Conservation (phyloP, 1,284 basidiomycete species). For the Ustilago trichophora region DNA sequence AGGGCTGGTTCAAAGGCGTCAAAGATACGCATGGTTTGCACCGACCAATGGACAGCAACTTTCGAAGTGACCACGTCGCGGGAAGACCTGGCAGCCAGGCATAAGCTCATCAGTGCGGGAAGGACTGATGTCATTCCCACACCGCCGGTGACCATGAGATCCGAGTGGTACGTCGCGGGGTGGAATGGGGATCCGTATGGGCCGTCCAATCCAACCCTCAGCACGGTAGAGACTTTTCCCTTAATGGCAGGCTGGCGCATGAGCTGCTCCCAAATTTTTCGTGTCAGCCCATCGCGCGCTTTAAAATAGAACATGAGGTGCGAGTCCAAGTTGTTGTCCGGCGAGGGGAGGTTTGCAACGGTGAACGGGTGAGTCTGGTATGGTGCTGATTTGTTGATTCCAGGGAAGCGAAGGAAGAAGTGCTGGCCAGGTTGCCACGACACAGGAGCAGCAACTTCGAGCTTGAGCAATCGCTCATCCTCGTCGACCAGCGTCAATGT, state of each 20-base stretch:
- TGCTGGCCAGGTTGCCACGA: conserved; percentile 59
- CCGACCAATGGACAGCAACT: conserved; percentile 25
- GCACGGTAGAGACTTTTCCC: conserved; percentile 7
- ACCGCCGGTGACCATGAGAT: conserved; percentile 47
- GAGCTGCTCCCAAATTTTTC: conserved; percentile 19
- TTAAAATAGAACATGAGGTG: conserved; percentile 46
- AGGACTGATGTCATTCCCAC: conserved; percentile 48
- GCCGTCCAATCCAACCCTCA: conserved; percentile 44
- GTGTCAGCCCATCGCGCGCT: conserved; percentile 41
- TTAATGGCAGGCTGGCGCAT: conserved; percentile 9
- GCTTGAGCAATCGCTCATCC: conserved; percentile 30
- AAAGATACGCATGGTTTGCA: conserved; percentile 9
- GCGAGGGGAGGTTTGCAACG: conserved; percentile 50
- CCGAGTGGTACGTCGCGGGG: conserved; percentile 27
- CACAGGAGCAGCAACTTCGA: conserved; percentile 42
- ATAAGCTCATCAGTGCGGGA: conserved; percentile 36
- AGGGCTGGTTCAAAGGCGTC: conserved; percentile 23
- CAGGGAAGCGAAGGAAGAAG: conserved; percentile 59
- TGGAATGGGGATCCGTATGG: conserved; percentile 50
- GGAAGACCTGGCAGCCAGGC: conserved; percentile 10
- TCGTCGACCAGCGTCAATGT: conserved; percentile 24
- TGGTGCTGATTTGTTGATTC: conserved; percentile 25
- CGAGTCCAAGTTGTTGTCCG: conserved; percentile 20
- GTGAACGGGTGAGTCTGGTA: conserved; percentile 60
- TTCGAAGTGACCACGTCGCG: conserved; percentile 5